These are phyloP conservation scores for Puccinia polysora DNA, from an alignment of 1,284 basidiomycete species.

Conservation along the genomic window DNA sequence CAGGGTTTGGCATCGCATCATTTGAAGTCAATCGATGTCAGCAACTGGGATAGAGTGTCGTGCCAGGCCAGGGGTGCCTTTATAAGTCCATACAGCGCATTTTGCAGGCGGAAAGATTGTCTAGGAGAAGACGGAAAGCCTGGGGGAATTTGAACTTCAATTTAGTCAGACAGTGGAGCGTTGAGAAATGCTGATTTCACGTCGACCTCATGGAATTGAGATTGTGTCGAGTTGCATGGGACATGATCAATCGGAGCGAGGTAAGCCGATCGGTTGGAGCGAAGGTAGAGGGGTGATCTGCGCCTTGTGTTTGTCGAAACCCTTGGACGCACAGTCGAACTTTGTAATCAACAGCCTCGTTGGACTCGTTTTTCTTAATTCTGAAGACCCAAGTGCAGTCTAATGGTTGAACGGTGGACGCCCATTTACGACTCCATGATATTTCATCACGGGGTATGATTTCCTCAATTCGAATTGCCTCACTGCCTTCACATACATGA, in stretches of 20 bases:
- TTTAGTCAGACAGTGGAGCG: not conserved
- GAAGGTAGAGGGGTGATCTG: not conserved
- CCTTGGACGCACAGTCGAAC: not conserved
- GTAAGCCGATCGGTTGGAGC: not conserved
- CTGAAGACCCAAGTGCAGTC: not conserved
- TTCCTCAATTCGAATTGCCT: too few relatives aligned
- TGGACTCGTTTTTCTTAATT: not conserved
- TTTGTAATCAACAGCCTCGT: not conserved
- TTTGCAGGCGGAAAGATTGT: not conserved
- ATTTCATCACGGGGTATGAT: too few relatives aligned
- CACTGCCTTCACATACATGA: too few relatives aligned
- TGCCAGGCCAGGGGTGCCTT: not conserved
- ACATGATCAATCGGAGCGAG: not conserved
- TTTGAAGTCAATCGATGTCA: not conserved
- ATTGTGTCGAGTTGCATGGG: not conserved
- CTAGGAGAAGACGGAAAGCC: not conserved
- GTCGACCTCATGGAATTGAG: not conserved
- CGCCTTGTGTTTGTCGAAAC: not conserved
- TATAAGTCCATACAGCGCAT: not conserved
- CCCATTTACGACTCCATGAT: too few relatives aligned
- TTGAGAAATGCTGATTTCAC: not conserved
- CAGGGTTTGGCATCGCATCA: not conserved
- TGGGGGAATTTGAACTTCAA: not conserved
- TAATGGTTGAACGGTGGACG: not conserved
- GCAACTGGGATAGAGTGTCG: not conserved